These are phyloP conservation scores for Notholithocarpus densiflorus DNA, from an alignment of 306 rosid species.

Conservation along the genomic window DNA sequence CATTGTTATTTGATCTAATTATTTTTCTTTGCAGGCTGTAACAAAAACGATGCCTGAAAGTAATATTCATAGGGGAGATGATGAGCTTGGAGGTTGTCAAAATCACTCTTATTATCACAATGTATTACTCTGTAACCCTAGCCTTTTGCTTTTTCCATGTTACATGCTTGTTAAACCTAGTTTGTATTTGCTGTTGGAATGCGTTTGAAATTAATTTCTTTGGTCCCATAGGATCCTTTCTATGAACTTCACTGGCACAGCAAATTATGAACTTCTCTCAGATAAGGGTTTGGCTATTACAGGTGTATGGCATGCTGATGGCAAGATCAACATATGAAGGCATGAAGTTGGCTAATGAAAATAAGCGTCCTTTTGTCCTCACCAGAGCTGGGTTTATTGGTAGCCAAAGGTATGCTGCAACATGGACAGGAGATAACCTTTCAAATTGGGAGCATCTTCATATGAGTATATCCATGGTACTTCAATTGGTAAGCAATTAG, in stretches of 20 bases:
- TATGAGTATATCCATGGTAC: conserved; percentile 95
- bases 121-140: conserved; percentile 47
- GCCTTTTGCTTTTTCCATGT: conserved; percentile 6
- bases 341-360: conserved; percentile 65
- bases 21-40: conserved; percentile 47
- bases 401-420: conserved; percentile 94
- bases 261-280: conserved; percentile 10
- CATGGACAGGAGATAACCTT: conserved; percentile 94
- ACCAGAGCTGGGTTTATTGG: conserved; percentile 95
- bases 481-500: conserved; percentile 76
- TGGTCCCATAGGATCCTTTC: conserved; percentile 15
- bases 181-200: background rate
- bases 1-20: background rate
- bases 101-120: conserved; percentile 86
- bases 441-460: conserved; percentile 95
- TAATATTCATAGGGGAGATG: conserved; percentile 87
- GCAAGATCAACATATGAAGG: conserved; percentile 94
- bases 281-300: conserved; percentile 16
- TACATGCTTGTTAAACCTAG: background rate
- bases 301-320: conserved; percentile 92
- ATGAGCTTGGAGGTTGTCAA: conserved; percentile 85
- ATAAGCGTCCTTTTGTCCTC: conserved; percentile 91
- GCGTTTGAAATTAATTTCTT: conserved; percentile 12
- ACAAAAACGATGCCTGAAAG: conserved; percentile 92
- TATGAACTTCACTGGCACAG: conserved; percentile 16